Evolutionary conservation across 352 stramenopile species (phyloP).

Genomic region (Globisporangium barbulae): DNA sequence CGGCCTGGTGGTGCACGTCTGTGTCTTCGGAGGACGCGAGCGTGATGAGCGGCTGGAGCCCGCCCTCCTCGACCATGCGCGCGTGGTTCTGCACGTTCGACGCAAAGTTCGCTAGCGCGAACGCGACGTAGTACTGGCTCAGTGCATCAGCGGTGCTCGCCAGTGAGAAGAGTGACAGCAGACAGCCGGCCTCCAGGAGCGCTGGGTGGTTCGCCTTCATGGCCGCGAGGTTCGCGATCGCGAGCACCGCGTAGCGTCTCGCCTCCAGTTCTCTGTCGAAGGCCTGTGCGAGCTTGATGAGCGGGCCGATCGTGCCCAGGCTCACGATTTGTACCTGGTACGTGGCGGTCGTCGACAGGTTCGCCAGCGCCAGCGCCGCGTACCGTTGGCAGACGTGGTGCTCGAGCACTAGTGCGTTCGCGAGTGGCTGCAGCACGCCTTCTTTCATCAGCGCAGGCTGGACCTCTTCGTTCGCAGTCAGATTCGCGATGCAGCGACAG

Average conservation of each 20-base stretch:
- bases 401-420: slow-evolving; percentile 82
- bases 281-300: slow-evolving; percentile 85
- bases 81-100: slow-evolving; percentile 92
- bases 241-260: slow-evolving; percentile 91
- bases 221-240: slow-evolving; percentile 93
- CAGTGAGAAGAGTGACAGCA: slow-evolving; percentile 92
- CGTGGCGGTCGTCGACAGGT: slow-evolving; percentile 91
- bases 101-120: slow-evolving; percentile 93
- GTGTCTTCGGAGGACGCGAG: slow-evolving; percentile 89
- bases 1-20: slow-evolving; percentile 94
- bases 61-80: slow-evolving; percentile 94
- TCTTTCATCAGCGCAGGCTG: slow-evolving; percentile 91
- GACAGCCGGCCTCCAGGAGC: slow-evolving; percentile 89
- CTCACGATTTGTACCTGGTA: slow-evolving; percentile 95
- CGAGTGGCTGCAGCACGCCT: slow-evolving; percentile 88
- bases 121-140: slow-evolving; percentile 95
- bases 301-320: slow-evolving; percentile 88
- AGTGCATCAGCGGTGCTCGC: slow-evolving; percentile 91
- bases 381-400: slow-evolving; percentile 94
- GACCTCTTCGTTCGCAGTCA: slow-evolving; percentile 93
- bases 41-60: slow-evolving; percentile 94
- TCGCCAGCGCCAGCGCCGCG: slow-evolving; percentile 91
- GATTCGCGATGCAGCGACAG: slow-evolving; percentile 91
- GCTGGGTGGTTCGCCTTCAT: slow-evolving; percentile 94
- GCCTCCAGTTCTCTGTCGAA: slow-evolving; percentile 93